Percentiles rank a stretch among this genome's conserved stretches.
phyloP scores from a whole-genome alignment of 2,329 filamentous ascomycete species.

The Trichoderma sp. region DNA sequence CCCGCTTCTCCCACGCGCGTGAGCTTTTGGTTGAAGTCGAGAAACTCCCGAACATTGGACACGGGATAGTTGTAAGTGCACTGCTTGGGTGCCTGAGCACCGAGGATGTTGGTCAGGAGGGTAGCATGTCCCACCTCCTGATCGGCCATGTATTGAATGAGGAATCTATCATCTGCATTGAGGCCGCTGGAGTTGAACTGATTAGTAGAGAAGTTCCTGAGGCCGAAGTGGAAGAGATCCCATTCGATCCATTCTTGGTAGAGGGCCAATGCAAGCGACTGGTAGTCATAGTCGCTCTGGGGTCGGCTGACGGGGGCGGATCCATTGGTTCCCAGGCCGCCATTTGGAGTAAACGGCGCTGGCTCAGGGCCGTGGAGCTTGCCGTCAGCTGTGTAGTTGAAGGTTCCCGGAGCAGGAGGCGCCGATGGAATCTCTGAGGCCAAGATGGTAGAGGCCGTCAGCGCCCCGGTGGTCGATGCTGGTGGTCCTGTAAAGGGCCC shows the following conservation, averaged over 20 bases:
- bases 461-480: slow-evolving; percentile 67
- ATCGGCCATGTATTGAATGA: slow-evolving; percentile 75
- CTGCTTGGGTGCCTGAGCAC: slow-evolving; percentile 66
- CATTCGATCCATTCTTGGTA: slow-evolving; percentile 87
- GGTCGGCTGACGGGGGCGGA: slow-evolving; percentile 73
- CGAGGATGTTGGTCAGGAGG: slow-evolving; percentile 75
- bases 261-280: slow-evolving; percentile 72
- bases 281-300: slow-evolving; percentile 80
- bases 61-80: slow-evolving; percentile 84
- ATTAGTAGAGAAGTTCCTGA: slow-evolving; percentile 66
- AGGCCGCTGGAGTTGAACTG: slow-evolving; percentile 72
- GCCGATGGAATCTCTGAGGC: slow-evolving; percentile 59
- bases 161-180: slow-evolving; percentile 65
- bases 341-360: slow-evolving; percentile 70
- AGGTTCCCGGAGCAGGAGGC: slow-evolving; percentile 62
- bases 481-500: slow-evolving; percentile 67
- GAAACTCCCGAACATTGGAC: slow-evolving; percentile 70
- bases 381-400: slow-evolving; percentile 72
- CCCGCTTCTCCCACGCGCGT: slow-evolving; percentile 79
- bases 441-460: slow-evolving; percentile 55
- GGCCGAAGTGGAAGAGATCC: slow-evolving; percentile 76
- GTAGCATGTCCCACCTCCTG: slow-evolving; percentile 80
- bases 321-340: slow-evolving; percentile 78
- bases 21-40: slow-evolving; percentile 85
- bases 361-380: slow-evolving; percentile 67